Evolutionary conservation across 768 basidiomycete genomes (phyloP).

Genomic region (Mycena chlorophos): DNA sequence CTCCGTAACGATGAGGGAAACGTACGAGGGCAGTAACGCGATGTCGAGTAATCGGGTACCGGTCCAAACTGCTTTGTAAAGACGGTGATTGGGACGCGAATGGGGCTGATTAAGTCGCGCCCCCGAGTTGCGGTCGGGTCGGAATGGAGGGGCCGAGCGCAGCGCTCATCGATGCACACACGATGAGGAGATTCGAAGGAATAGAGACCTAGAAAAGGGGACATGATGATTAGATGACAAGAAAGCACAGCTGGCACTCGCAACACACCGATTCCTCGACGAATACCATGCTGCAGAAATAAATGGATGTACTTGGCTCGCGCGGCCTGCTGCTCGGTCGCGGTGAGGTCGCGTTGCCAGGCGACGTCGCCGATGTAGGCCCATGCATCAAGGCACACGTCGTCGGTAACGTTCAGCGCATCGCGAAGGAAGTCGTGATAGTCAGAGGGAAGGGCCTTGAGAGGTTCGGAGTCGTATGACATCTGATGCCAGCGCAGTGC

Average conservation of each 20-base stretch:
- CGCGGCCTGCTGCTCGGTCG: neutral
- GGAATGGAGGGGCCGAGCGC: neutral
- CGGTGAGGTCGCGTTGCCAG: neutral
- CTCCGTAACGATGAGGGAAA: neutral
- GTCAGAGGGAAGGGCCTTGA: neutral
- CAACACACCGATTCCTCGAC: neutral
- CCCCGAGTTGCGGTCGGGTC: neutral
- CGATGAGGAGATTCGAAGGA: neutral
- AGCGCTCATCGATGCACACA: neutral
- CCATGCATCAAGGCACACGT: neutral
- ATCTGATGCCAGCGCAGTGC: neutral
- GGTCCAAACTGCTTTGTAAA: conserved; percentile 13
- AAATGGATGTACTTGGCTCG: conserved; percentile 2
- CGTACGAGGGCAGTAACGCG: conserved; percentile 15
- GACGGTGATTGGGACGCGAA: neutral
- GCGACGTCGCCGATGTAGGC: neutral
- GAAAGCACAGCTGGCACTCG: neutral
- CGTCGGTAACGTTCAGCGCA: neutral
- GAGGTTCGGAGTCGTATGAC: neutral
- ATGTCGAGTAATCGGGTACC: conserved; percentile 7
- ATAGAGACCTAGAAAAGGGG: neutral
- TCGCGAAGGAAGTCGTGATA: conserved; percentile 1
- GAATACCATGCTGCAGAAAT: conserved; percentile 6
- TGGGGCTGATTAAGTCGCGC: conserved; percentile 2
- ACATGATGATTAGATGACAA: neutral